phyloP scores from a whole-genome alignment of 2,329 filamentous ascomycete species.

The Fusarium redolens region DNA sequence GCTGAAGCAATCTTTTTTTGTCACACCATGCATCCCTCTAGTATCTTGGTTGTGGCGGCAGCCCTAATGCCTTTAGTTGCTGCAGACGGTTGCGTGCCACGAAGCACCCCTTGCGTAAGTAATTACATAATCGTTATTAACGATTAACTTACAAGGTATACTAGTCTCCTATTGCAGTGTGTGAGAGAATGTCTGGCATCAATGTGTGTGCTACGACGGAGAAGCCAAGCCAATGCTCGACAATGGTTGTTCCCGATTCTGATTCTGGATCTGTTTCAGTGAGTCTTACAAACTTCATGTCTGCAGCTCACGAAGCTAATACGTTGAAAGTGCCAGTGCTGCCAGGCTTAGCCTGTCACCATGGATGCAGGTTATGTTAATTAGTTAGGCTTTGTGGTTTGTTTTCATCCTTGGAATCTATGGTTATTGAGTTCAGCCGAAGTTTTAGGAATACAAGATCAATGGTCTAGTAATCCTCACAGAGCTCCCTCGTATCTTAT shows the following conservation, averaged over 20 bases:
- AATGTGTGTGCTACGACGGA: not conserved
- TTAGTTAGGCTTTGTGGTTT: too few species aligned
- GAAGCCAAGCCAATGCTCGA: not conserved
- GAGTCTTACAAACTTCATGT: fast-evolving
- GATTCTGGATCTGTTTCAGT: not conserved
- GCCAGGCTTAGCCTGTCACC: not conserved
- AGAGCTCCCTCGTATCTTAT: too few species aligned
- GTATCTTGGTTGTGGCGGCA: not conserved
- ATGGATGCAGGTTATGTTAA: not conserved
- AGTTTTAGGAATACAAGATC: too few species aligned
- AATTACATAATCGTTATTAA: too few species aligned
- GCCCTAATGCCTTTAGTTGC: not conserved
- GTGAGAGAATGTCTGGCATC: fast-evolving
- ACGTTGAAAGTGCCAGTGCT: not conserved
- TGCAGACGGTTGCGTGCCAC: not conserved
- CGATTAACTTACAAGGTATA: too few species aligned
- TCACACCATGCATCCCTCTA: not conserved
- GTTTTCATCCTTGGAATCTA: too few species aligned
- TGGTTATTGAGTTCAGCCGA: too few species aligned
- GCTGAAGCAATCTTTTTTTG: too few species aligned
- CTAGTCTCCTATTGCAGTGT: not conserved
- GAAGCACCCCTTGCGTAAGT: not conserved
- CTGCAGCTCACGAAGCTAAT: fast-evolving
- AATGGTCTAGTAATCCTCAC: too few species aligned
- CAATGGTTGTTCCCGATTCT: not conserved